Evolutionary conservation across 1,284 basidiomycete genomes (phyloP).

Genomic region (Phaffia rhodozyma): DNA sequence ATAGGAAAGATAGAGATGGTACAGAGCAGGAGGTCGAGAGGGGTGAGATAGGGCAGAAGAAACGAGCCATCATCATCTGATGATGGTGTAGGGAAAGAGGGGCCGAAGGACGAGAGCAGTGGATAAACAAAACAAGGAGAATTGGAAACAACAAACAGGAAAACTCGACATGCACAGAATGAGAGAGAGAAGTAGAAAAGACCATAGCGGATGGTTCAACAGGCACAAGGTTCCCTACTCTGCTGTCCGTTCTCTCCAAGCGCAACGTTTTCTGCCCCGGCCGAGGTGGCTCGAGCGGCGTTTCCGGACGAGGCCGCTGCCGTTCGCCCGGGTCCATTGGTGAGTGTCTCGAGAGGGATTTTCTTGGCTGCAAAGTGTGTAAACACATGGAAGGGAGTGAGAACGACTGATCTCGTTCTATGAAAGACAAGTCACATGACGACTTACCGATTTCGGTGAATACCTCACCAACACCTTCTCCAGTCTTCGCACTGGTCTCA

Average conservation of each 20-base stretch:
- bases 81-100: background rate
- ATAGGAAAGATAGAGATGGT: background rate
- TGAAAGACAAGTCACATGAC: constrained; percentile 18
- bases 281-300: constrained; percentile 44
- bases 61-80: background rate
- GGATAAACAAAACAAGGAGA: background rate
- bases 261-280: constrained; percentile 51
- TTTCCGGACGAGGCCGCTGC: constrained; percentile 47
- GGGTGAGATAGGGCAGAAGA: background rate
- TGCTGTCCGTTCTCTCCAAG: constrained; percentile 56
- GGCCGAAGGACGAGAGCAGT: background rate
- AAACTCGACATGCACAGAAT: background rate
- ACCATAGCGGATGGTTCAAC: background rate
- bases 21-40: background rate
- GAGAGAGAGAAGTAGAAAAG: constrained; percentile 2
- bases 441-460: constrained; percentile 92
- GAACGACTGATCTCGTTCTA: constrained; percentile 22
- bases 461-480: constrained; percentile 88
- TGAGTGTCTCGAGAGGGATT: constrained; percentile 84
- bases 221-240: constrained; percentile 54
- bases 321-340: constrained; percentile 47
- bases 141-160: no score
- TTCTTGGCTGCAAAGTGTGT: constrained; percentile 66
- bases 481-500: constrained; percentile 96
- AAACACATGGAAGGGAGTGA: constrained; percentile 14